These are phyloP conservation scores for Fusarium anguioides DNA, from an alignment of 2,329 filamentous ascomycete genomes.

Conservation along the genomic window DNA sequence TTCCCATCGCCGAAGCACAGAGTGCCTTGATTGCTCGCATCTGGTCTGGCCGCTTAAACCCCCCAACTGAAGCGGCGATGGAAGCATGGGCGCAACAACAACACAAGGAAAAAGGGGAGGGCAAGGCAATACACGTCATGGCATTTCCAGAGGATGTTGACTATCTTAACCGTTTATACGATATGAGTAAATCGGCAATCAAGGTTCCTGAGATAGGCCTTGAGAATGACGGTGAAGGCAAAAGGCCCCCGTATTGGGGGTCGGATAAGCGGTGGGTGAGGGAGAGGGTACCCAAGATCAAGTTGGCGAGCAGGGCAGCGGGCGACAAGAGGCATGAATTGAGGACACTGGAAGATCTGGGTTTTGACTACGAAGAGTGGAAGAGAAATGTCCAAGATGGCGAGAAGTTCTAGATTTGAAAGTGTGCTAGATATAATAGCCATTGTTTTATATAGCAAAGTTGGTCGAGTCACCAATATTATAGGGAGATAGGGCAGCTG, in stretches of 20 bases:
- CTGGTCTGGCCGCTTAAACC: slow-evolving; percentile 68
- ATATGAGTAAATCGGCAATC: slow-evolving; percentile 57
- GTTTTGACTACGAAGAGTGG: slow-evolving; percentile 53
- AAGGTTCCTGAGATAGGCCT: slow-evolving; percentile 45
- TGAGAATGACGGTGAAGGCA: slow-evolving; percentile 53
- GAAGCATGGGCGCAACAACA: slow-evolving; percentile 66
- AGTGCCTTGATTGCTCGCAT: slow-evolving; percentile 73
- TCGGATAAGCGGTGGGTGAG: slow-evolving; percentile 54
- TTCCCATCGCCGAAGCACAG: slow-evolving; percentile 77
- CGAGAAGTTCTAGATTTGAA: slow-evolving; percentile 25
- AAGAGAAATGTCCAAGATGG: slow-evolving; percentile 39
- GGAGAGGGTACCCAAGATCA: slow-evolving; percentile 55
- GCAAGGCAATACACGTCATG: slow-evolving; percentile 55
- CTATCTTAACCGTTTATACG: slow-evolving; percentile 69
- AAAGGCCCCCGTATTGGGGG: slow-evolving; percentile 54
- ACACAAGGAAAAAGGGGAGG: slow-evolving; percentile 61
- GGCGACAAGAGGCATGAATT: slow-evolving; percentile 51
- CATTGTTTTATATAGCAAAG: background rate
- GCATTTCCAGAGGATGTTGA: slow-evolving; percentile 65
- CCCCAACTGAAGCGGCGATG: slow-evolving; percentile 70
- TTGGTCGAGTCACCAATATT: background rate
- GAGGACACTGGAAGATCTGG: slow-evolving; percentile 51
- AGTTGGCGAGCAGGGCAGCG: slow-evolving; percentile 52
- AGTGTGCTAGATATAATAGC: background rate
- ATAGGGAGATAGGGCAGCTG: background rate